Evolutionary conservation across 2,329 filamentous ascomycete species (phyloP).

Genomic region (Ploettnerulaceae sp.): DNA sequence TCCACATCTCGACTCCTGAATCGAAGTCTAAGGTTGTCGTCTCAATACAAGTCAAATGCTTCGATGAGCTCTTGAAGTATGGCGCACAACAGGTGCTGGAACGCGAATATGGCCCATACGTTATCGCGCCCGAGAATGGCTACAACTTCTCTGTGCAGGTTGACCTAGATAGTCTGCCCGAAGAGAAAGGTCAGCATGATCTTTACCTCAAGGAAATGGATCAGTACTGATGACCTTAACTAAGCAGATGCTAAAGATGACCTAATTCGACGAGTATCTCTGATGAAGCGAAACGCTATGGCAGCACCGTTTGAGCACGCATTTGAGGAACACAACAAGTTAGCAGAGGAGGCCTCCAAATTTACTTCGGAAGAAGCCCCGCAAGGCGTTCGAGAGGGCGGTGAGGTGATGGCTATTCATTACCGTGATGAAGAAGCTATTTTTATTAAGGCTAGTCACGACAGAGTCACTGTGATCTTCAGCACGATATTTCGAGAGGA

Average conservation of each 20-base stretch:
- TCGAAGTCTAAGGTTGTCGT: slow-evolving; percentile 90
- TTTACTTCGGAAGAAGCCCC: slow-evolving; percentile 93
- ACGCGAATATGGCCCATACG: slow-evolving; percentile 91
- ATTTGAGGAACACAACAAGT: slow-evolving; percentile 83
- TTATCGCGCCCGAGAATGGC: slow-evolving; percentile 78
- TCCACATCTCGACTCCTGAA: slow-evolving; percentile 96
- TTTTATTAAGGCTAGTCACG: slow-evolving; percentile 95
- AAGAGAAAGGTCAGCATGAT: slow-evolving; percentile 57
- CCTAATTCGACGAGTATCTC: slow-evolving; percentile 77
- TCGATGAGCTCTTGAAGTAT: slow-evolving; percentile 84
- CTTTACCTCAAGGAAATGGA: neutral
- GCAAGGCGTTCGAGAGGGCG: slow-evolving; percentile 82
- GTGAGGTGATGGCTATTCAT: slow-evolving; percentile 91
- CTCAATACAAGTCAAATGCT: slow-evolving; percentile 94
- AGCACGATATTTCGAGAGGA: slow-evolving; percentile 97
- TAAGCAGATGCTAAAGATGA: slow-evolving; percentile 77
- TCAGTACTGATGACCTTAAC: slow-evolving; percentile 7
- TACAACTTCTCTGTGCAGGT: slow-evolving; percentile 95
- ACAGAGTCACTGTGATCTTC: slow-evolving; percentile 98
- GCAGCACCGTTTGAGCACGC: slow-evolving; percentile 96
- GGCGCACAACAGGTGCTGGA: slow-evolving; percentile 88
- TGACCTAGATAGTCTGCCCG: slow-evolving; percentile 82
- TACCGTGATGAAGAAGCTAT: slow-evolving; percentile 99
- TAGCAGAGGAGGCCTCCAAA: slow-evolving; percentile 84
- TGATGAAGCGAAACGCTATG: slow-evolving; percentile 98